Evolutionary conservation across 2,329 filamentous ascomycete species (phyloP).

Genomic region (Sclerotiophoma versabilis): DNA sequence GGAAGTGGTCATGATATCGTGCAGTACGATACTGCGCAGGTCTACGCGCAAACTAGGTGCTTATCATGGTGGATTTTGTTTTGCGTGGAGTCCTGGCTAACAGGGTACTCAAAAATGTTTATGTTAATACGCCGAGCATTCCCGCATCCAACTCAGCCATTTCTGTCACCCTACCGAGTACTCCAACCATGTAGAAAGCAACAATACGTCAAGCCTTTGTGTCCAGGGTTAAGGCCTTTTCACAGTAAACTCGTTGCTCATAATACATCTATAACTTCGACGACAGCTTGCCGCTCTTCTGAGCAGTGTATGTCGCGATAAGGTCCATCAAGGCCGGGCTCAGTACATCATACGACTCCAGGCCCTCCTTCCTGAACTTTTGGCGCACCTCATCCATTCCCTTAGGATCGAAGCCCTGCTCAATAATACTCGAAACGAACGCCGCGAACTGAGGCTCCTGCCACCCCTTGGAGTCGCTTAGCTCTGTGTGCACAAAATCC

Average conservation of each 20-base stretch:
- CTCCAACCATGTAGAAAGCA: background rate
- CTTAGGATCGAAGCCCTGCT: constrained; percentile 68
- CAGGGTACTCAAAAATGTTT: constrained; percentile 7
- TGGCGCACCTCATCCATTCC: constrained; percentile 63
- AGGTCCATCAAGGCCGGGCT: constrained; percentile 69
- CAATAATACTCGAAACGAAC: constrained; percentile 72
- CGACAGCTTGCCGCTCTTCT: constrained; percentile 51
- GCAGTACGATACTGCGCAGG: too few relatives aligned
- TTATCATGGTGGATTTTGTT: background rate
- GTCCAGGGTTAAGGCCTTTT: background rate
- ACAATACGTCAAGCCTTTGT: background rate
- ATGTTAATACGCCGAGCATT: background rate
- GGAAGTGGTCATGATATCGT: too few relatives aligned
- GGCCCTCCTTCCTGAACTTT: constrained; percentile 61
- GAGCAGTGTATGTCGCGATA: constrained; percentile 58
- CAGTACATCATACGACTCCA: constrained; percentile 69
- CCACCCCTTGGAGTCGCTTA: constrained; percentile 68
- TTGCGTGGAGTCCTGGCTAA: background rate
- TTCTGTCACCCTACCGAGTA: too few relatives aligned
- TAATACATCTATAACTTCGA: constrained; percentile 29
- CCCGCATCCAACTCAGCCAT: too few relatives aligned
- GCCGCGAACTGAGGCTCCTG: constrained; percentile 75
- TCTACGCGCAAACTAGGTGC: background rate
- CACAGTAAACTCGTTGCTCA: background rate
- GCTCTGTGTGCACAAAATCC: constrained; percentile 72